A percentile compares a stretch with the other conserved stretches of the same genome.
Conservation (phyloP, 2,329 filamentous ascomycete genomes). For the Hypoxylon sp. region DNA sequence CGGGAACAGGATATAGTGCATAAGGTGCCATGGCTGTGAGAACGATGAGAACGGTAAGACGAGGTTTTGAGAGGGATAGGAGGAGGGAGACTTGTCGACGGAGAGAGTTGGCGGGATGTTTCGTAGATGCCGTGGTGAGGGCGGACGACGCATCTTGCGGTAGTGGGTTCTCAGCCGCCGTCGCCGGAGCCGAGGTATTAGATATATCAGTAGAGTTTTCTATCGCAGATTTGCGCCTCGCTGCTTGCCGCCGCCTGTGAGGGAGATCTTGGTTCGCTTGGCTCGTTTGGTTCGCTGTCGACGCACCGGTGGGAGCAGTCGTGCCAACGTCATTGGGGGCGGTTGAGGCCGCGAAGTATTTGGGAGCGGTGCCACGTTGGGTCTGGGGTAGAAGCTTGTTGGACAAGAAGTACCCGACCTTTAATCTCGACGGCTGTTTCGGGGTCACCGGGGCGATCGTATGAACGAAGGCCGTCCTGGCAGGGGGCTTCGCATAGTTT, state of each 20-base stretch:
- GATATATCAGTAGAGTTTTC: constrained; percentile 6
- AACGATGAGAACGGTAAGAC: constrained; percentile 90
- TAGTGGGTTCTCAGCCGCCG: constrained; percentile 53
- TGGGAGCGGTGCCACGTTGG: constrained; percentile 14
- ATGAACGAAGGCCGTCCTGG: constrained; percentile 44
- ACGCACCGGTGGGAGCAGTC: constrained; percentile 24
- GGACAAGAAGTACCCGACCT: constrained; percentile 52
- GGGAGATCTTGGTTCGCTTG: constrained; percentile 46
- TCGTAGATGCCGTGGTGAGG: constrained; percentile 67
- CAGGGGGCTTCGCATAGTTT: constrained; percentile 18
- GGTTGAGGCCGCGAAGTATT: constrained; percentile 14
- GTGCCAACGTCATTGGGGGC: constrained; percentile 13
- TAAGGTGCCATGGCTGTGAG: constrained; percentile 93
- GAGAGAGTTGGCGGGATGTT: constrained; percentile 65
- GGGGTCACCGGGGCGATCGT: constrained; percentile 34
- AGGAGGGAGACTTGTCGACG: constrained; percentile 82
- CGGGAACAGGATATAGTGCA: constrained; percentile 91
- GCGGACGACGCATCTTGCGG: constrained; percentile 69
- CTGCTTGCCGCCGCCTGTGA: constrained; percentile 49
- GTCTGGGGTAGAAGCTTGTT: constrained; percentile 44
- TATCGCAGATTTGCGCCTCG: constrained; percentile 39
- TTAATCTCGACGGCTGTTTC: constrained; percentile 41
- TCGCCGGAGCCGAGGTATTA: constrained; percentile 2
- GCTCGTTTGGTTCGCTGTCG: constrained; percentile 20
- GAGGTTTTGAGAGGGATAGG: constrained; percentile 94